Evolutionary conservation across 306 rosid genomes (phyloP).

Genomic region (Trifolium subterraneum): DNA sequence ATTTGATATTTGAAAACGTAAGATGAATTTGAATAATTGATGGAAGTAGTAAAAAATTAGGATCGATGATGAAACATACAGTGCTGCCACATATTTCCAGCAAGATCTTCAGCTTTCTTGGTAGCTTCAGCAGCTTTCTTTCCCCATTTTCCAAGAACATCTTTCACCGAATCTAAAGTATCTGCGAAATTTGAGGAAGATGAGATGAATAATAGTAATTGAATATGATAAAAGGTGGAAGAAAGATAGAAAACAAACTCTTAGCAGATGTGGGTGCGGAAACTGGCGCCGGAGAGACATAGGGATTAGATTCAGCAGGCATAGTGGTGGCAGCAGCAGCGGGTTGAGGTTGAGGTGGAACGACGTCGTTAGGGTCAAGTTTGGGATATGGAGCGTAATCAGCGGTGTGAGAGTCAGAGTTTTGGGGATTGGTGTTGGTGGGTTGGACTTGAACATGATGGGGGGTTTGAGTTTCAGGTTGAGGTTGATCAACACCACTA

Average conservation of each 20-base stretch:
- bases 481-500: not conserved
- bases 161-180: slow-evolving; percentile 82
- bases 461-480: not conserved
- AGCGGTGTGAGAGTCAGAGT: slow-evolving; percentile 27
- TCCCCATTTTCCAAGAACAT: slow-evolving; percentile 83
- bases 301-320: slow-evolving; percentile 83
- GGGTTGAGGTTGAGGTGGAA: slow-evolving; percentile 51
- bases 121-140: slow-evolving; percentile 95
- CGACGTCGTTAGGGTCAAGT: slow-evolving; percentile 69
- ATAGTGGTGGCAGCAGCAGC: slow-evolving; percentile 66
- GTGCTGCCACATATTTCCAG: slow-evolving; percentile 98
- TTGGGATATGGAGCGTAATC: slow-evolving; percentile 86
- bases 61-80: slow-evolving; percentile 47
- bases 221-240: not conserved
- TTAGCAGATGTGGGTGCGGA: slow-evolving; percentile 53
- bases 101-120: slow-evolving; percentile 94
- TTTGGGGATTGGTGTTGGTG: slow-evolving; percentile 18
- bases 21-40: not conserved
- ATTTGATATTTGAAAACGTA: not conserved
- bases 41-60: not conserved
- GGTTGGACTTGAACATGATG: not conserved
- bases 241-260: slow-evolving; percentile 42
- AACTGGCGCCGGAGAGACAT: slow-evolving; percentile 67
- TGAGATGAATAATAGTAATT: not conserved
- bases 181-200: slow-evolving; percentile 40